Base-by-base conservation (phyloP, 2,329 filamentous ascomycete species). In the Teratosphaeria gauchensis region DNA sequence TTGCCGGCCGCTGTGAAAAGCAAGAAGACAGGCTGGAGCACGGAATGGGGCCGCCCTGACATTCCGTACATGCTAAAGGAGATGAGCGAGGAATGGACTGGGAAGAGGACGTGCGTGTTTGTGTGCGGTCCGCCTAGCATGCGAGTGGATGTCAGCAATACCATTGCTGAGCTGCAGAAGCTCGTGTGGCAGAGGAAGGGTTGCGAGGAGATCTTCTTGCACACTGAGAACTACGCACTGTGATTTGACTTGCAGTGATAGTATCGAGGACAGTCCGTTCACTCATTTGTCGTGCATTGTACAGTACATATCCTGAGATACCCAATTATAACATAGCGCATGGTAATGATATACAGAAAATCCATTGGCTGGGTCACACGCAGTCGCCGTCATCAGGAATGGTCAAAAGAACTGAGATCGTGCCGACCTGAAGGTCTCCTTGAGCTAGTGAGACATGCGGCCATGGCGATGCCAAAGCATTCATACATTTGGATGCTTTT, bases 181-280 rank as follows among this genome's bases (percentile, higher is more conserved):
- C 84, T 87, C 73, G 91, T 97, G 55, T 91, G 90, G 87, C 85
- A 82, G 5, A 86, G 90, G 66, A 83, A 86, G 35, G 81, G 82
- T 66, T 82, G 88, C 53, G 92, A 96, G 70, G 92, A 96, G 80
- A 88, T 97, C 57, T 96, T 92, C 72, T 74, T 96, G 72, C 92
- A 96, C 77, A 89, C 92, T 3, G 92, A 97, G 79, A 96, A 96
- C 73, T 96, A 96, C 76, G 89, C 91, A 56, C 79, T 96, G 62
- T 96, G 74, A 80, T 12, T 16, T 21, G n/a, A 14, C n/a, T 19
- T 32, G 51, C 24, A 7, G 51, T 53, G 3, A 31, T 4, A n/a
- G 30, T 33, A 7, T 53, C 5, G 8, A 11, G 31, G 31, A 28
- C 51, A 53, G 19, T 30, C 30, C 6, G 9, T 48, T 48, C 42